Percentiles rank a stretch among this genome's conserved stretches.
These are phyloP conservation scores for Botrytis medusae DNA, from an alignment of 2,329 filamentous ascomycete species.

Conservation along the genomic window DNA sequence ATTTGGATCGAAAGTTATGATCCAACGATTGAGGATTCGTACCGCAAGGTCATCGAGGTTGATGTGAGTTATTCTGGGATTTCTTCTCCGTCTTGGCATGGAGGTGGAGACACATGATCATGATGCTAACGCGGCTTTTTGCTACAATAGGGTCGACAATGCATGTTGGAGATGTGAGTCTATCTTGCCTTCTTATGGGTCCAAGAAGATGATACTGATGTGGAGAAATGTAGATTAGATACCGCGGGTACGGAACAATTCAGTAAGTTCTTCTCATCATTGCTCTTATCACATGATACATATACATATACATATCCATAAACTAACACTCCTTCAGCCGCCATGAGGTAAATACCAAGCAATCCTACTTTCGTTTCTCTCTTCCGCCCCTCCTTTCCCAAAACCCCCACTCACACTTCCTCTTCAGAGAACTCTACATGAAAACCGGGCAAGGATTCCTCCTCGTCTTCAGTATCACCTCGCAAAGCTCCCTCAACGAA, in stretches of 20 bases:
- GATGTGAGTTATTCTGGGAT: conserved; percentile 55
- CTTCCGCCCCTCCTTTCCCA: not conserved
- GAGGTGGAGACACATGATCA: conserved; percentile 18
- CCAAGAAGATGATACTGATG: conserved; percentile 24
- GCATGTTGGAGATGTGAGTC: conserved; percentile 67
- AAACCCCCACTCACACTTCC: not conserved
- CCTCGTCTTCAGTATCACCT: conserved; percentile 73
- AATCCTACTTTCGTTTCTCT: no score
- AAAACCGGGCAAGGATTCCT: conserved; percentile 74
- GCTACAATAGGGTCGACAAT: conserved; percentile 60
- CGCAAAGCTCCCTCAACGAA: conserved; percentile 65
- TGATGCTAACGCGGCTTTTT: conserved; percentile 5
- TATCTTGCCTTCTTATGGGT: conserved; percentile 14
- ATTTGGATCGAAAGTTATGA: conserved; percentile 72
- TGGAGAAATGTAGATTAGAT: conserved; percentile 52
- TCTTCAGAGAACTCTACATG: conserved; percentile 67
- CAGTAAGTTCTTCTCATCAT: conserved; percentile 54
- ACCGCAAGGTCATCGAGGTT: conserved; percentile 62
- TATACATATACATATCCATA: not conserved
- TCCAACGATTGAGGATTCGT: conserved; percentile 62
- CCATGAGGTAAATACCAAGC: conserved; percentile 52
- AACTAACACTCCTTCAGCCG: conserved; percentile 44
- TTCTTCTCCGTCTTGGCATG: not conserved
- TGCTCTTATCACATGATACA: conserved; percentile 29
- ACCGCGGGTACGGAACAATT: conserved; percentile 76